phyloP scores from a whole-genome alignment of 1,284 basidiomycete species.

The Cystobasidium sp. region DNA sequence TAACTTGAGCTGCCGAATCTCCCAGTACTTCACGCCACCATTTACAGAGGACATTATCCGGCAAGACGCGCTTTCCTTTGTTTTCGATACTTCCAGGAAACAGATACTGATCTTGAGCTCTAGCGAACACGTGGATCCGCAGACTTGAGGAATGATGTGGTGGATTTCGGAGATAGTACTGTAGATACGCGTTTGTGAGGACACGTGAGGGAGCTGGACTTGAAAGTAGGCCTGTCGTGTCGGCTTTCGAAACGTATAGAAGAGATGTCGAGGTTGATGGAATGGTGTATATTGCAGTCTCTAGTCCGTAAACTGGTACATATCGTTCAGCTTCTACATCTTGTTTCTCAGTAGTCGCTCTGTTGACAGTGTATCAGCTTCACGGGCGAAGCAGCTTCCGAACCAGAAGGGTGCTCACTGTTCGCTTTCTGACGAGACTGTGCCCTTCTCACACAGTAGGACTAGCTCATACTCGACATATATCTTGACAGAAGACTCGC shows the following conservation, averaged over 20 bases:
- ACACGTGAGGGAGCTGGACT: slow-evolving; percentile 68
- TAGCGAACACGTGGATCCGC: slow-evolving; percentile 87
- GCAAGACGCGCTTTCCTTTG: slow-evolving; percentile 72
- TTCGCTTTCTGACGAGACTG: background rate
- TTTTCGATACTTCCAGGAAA: slow-evolving; percentile 88
- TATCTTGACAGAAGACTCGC: slow-evolving; percentile 62
- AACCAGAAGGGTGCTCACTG: too few species aligned
- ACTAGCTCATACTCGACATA: slow-evolving; percentile 76
- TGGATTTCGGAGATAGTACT: slow-evolving; percentile 69
- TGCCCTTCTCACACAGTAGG: slow-evolving; percentile 52
- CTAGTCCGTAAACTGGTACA: slow-evolving; percentile 75
- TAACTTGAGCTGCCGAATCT: slow-evolving; percentile 59
- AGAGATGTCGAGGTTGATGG: slow-evolving; percentile 72
- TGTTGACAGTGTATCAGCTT: background rate
- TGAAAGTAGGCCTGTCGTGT: slow-evolving; percentile 74
- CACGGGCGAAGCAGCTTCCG: too few species aligned
- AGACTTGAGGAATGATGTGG: slow-evolving; percentile 67
- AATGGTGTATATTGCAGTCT: slow-evolving; percentile 77
- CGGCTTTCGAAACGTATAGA: slow-evolving; percentile 91
- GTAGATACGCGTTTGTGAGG: slow-evolving; percentile 71
- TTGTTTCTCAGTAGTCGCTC: slow-evolving; percentile 45
- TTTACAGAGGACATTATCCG: slow-evolving; percentile 77
- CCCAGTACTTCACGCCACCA: slow-evolving; percentile 88
- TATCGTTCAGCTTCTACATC: slow-evolving; percentile 51
- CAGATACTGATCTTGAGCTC: slow-evolving; percentile 87